phyloP scores from a whole-genome alignment of 495 filamentous ascomycete species.

The Durotheca rogersii region DNA sequence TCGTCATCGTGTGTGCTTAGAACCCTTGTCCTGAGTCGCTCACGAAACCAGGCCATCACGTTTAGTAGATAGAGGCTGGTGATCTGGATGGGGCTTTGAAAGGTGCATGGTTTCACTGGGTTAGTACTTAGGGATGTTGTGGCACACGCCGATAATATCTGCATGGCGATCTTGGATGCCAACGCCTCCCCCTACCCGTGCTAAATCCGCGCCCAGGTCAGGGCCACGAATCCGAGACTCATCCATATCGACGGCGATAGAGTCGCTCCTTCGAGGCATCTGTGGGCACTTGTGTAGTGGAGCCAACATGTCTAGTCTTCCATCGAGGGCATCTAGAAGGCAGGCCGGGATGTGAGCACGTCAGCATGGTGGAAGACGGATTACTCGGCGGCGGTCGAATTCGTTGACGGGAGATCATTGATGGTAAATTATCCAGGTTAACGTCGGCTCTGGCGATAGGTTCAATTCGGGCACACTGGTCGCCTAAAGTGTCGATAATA shows the following conservation, averaged over 20 bases:
- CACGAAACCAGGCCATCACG: conserved; percentile 39
- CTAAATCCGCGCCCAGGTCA: conserved; percentile 53
- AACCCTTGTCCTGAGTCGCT: conserved; percentile 40
- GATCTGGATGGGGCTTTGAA: conserved; percentile 49
- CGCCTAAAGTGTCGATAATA: conserved; percentile 39
- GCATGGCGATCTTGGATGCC: conserved; percentile 42
- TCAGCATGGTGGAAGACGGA: conserved; percentile 51
- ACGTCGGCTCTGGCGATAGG: conserved; percentile 14
- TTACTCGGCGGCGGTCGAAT: conserved; percentile 42
- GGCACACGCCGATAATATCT: conserved; percentile 56
- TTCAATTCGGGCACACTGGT: conserved; percentile 10
- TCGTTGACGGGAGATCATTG: conserved; percentile 46
- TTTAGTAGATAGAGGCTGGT: conserved; percentile 56
- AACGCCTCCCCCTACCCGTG: conserved; percentile 54
- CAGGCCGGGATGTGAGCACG: conserved; percentile 34
- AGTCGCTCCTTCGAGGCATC: conserved; percentile 41
- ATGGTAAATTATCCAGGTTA: conserved; percentile 22
- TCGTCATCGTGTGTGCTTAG: conserved; percentile 52
- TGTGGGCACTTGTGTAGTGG: conserved; percentile 53
- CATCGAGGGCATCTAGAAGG: conserved; percentile 42
- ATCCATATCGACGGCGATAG: conserved; percentile 37
- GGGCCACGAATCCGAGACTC: conserved; percentile 44
- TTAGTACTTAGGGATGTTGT: conserved; percentile 49
- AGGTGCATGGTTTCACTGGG: conserved; percentile 45
- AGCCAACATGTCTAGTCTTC: conserved; percentile 49